Conservation (phyloP, 75 land plant genomes). For the Pinus albicaulis region DNA sequence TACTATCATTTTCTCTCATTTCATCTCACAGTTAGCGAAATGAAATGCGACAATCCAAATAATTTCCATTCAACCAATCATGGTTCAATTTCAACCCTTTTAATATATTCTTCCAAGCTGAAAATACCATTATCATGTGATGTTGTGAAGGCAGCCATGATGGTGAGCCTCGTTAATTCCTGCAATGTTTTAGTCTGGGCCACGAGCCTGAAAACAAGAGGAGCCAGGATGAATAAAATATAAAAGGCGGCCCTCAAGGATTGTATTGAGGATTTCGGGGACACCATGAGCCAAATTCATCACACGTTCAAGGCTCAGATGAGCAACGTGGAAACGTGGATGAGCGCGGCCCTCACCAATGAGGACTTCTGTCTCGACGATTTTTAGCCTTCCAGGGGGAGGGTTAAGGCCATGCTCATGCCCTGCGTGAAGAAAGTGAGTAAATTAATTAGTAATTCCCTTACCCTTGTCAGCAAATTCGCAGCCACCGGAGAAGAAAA, state of each 20-base stretch:
- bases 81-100: no score
- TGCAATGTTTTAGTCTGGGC: slow-evolving; percentile 12
- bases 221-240: background rate
- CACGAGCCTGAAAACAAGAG: background rate
- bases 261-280: slow-evolving; percentile 22
- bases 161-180: slow-evolving; percentile 23
- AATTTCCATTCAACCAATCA: no score
- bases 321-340: slow-evolving; percentile 34
- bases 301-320: slow-evolving; percentile 15
- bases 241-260: slow-evolving; percentile 16
- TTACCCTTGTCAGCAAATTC: slow-evolving; percentile 38
- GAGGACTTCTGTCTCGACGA: slow-evolving; percentile 39
- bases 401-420: slow-evolving; percentile 10
- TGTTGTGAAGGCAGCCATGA: slow-evolving; percentile 33
- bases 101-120: no score
- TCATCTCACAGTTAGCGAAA: no score
- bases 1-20: no score
- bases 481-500: slow-evolving; percentile 1
- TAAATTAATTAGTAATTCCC: slow-evolving; percentile 51
- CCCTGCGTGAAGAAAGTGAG: slow-evolving; percentile 9
- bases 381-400: background rate
- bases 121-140: no score
- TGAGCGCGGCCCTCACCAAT: slow-evolving; percentile 43
- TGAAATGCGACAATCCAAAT: no score
- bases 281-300: slow-evolving; percentile 22